Evolutionary conservation across 2,329 filamentous ascomycete species (phyloP).

Genomic region (Phialophora verrucosa): DNA sequence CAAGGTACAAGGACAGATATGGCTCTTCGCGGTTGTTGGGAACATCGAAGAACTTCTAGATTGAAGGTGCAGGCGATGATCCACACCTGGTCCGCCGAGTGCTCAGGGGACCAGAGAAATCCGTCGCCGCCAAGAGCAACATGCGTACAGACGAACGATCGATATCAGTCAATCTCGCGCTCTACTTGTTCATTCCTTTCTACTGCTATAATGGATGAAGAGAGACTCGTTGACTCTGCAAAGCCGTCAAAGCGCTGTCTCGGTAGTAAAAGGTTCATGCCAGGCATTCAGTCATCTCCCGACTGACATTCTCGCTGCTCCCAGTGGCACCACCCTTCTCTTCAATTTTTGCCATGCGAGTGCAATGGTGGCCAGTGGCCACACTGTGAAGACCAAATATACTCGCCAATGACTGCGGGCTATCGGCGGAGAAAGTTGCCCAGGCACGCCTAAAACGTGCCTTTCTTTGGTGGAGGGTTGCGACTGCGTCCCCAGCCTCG

Average conservation of each 20-base stretch:
- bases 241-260: not conserved
- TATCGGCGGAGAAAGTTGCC: not conserved
- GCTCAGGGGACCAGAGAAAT: conserved; percentile 3
- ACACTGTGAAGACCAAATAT: conserved; percentile 16
- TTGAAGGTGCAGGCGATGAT: conserved; percentile 23
- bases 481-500: conserved; percentile 6
- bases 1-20: conserved; percentile 33
- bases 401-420: conserved; percentile 13
- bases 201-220: not conserved
- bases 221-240: not conserved
- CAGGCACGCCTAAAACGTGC: conserved; percentile 2
- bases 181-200: not conserved
- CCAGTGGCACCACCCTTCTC: conserved; percentile 7
- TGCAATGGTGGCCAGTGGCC: conserved; percentile 9
- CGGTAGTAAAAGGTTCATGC: not conserved
- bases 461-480: not conserved
- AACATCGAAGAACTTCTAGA: conserved; percentile 22
- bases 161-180: not conserved
- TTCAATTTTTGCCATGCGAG: not conserved
- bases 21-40: conserved; percentile 23
- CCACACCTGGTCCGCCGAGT: conserved; percentile 6
- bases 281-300: not conserved
- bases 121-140: conserved; percentile 1
- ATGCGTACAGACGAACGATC: conserved; percentile 5
- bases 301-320: conserved; percentile 1